Conservation (phyloP, 2,329 filamentous ascomycete species). For the Torrubiella hemipterigena region DNA sequence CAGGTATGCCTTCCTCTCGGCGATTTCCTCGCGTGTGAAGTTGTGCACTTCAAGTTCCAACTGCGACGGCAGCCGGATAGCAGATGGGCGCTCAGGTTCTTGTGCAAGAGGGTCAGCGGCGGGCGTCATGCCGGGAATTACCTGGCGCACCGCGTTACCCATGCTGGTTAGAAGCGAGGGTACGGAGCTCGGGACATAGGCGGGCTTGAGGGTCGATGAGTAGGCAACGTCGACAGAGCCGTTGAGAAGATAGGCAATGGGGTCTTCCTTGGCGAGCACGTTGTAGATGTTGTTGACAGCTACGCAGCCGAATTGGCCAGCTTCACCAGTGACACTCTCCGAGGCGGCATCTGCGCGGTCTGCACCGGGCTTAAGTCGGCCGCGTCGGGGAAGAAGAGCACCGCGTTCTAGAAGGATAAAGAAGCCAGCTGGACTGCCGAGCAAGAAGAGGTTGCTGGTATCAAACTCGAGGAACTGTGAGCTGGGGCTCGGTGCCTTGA, state of each 20-base stretch:
- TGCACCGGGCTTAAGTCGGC: slow-evolving; percentile 62
- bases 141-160: slow-evolving; percentile 47
- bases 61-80: slow-evolving; percentile 43
- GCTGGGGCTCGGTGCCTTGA: slow-evolving; percentile 25
- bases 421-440: slow-evolving; percentile 83
- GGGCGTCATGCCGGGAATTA: slow-evolving; percentile 41
- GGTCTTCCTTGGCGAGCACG: slow-evolving; percentile 57
- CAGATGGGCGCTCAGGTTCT: slow-evolving; percentile 22
- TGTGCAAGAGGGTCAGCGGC: slow-evolving; percentile 16
- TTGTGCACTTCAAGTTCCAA: slow-evolving; percentile 95
- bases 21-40: slow-evolving; percentile 83
- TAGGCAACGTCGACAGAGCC: slow-evolving; percentile 77
- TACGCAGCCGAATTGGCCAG: slow-evolving; percentile 75
- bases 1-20: slow-evolving; percentile 74
- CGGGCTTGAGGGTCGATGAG: slow-evolving; percentile 61
- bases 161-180: slow-evolving; percentile 54
- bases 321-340: slow-evolving; percentile 58
- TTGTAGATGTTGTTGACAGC: slow-evolving; percentile 97
- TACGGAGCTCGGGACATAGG: slow-evolving; percentile 64
- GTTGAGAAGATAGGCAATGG: slow-evolving; percentile 87
- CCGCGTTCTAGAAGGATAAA: slow-evolving; percentile 77
- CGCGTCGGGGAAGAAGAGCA: slow-evolving; percentile 61
- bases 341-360: slow-evolving; percentile 48
- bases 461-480: slow-evolving; percentile 76
- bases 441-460: slow-evolving; percentile 78